A percentile compares a stretch with the other conserved stretches of the same genome.
These are phyloP conservation scores for Phialophora macrospora DNA, from an alignment of 2,329 filamentous ascomycete species.

Conservation along the genomic window DNA sequence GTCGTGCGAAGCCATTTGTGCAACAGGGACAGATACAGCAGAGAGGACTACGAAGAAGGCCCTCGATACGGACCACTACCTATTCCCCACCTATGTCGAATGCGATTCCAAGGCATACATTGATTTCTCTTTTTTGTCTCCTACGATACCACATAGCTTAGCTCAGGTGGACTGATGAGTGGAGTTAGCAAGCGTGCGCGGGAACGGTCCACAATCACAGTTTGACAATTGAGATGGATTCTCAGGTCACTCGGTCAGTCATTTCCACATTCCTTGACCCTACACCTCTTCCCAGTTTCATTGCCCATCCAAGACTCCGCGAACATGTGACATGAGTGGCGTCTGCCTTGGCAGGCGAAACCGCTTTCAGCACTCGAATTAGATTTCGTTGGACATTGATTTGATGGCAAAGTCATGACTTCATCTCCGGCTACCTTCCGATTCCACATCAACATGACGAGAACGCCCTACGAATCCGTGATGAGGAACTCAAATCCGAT, in stretches of 20 bases:
- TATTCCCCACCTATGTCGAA: slow-evolving; percentile 29
- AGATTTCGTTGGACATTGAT: background rate
- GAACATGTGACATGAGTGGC: slow-evolving; percentile 13
- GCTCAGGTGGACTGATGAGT: slow-evolving; percentile 36
- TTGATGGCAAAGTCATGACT: slow-evolving; percentile 21
- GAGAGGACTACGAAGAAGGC: slow-evolving; percentile 18
- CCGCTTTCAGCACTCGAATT: background rate
- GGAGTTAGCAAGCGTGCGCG: slow-evolving; percentile 37
- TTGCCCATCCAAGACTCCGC: background rate
- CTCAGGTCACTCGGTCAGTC: slow-evolving; percentile 8
- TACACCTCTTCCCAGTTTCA: background rate
- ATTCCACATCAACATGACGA: slow-evolving; percentile 6
- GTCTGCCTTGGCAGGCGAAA: slow-evolving; percentile 2
- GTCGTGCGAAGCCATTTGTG: slow-evolving; percentile 32
- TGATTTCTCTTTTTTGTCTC: slow-evolving; percentile 36
- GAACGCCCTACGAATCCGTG: background rate
- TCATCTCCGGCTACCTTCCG: slow-evolving; percentile 7
- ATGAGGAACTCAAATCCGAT: slow-evolving; percentile 4
- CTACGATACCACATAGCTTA: slow-evolving; percentile 38
- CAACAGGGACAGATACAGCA: slow-evolving; percentile 29
- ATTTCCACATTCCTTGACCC: slow-evolving; percentile 3
- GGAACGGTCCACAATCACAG: slow-evolving; percentile 34
- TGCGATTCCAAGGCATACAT: slow-evolving; percentile 31
- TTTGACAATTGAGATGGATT: slow-evolving; percentile 23
- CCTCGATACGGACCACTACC: slow-evolving; percentile 21